A percentile compares a stretch with the other conserved stretches of the same genome.
Evolutionary conservation across 1,284 basidiomycete genomes (phyloP).

Genomic region (Coriolopsis trogii): DNA sequence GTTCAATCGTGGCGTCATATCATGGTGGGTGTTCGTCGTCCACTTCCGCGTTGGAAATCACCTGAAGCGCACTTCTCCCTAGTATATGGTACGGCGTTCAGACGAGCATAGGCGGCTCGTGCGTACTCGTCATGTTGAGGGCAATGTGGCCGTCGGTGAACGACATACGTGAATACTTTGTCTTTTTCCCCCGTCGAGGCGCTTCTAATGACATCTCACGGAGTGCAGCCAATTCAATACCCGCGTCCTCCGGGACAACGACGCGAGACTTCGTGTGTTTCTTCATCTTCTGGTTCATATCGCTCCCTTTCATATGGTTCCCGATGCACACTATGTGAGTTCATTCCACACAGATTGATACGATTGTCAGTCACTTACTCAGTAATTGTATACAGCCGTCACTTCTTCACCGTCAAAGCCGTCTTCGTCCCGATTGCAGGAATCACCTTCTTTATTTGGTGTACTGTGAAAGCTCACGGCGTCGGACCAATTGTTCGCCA

Average conservation of each 20-base stretch:
- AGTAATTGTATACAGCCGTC: too few species aligned
- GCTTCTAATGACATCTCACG: too few species aligned
- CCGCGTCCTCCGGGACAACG: conserved; percentile 71
- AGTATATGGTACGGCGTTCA: conserved; percentile 84
- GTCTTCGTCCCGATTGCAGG: conserved; percentile 74
- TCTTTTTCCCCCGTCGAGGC: conserved; percentile 1
- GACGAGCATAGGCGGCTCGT: conserved; percentile 79
- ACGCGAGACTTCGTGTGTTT: conserved; percentile 79
- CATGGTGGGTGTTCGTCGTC: conserved; percentile 52
- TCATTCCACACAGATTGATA: background rate
- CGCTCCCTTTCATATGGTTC: conserved; percentile 79
- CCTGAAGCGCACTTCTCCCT: background rate
- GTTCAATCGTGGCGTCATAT: conserved; percentile 80
- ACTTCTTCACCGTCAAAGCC: conserved; percentile 83
- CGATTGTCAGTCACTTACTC: conserved; percentile 1
- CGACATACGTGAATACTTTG: conserved; percentile 56
- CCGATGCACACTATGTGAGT: conserved; percentile 79
- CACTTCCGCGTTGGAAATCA: background rate
- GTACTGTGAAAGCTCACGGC: conserved; percentile 77
- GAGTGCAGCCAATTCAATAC: conserved; percentile 61
- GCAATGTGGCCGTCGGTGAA: conserved; percentile 77
- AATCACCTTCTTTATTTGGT: conserved; percentile 83
- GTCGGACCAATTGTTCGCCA: conserved; percentile 79
- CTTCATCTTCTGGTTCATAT: conserved; percentile 86
- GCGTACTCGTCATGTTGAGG: conserved; percentile 72